Percentiles rank a stretch among this genome's conserved stretches.
Evolutionary conservation across 2,329 filamentous ascomycete species (phyloP).

Genomic region (Macrophomina pseudophaseolina): DNA sequence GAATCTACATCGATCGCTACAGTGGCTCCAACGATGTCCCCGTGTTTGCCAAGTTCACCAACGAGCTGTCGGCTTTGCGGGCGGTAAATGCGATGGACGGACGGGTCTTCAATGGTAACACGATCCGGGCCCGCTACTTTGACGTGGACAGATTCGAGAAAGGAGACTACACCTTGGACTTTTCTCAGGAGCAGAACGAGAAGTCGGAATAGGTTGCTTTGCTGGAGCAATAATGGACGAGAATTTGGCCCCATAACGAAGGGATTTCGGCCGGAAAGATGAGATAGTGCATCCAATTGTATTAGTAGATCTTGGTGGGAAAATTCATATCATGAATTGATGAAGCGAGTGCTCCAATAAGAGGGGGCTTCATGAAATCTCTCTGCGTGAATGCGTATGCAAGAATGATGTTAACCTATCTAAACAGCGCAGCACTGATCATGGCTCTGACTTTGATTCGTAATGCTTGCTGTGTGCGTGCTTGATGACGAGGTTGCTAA

Average conservation of each 20-base stretch:
- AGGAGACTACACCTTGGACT: slow-evolving; percentile 4
- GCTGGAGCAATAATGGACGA: background rate
- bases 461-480: too few relatives aligned
- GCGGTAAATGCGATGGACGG: slow-evolving; percentile 90
- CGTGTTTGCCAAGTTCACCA: slow-evolving; percentile 94
- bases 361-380: background rate
- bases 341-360: background rate
- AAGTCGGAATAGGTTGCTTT: background rate
- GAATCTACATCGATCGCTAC: slow-evolving; percentile 73
- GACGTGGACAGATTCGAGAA: slow-evolving; percentile 76
- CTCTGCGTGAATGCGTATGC: background rate
- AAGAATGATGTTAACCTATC: background rate
- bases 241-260: background rate
- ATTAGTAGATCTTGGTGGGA: background rate
- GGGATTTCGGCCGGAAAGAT: background rate
- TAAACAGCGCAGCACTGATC: too few relatives aligned
- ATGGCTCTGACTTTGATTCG: too few relatives aligned
- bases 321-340: background rate
- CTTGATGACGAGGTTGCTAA: too few relatives aligned
- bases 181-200: background rate
- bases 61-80: slow-evolving; percentile 81
- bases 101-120: slow-evolving; percentile 85
- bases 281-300: background rate
- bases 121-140: slow-evolving; percentile 82
- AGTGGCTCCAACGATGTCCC: slow-evolving; percentile 56